Evolutionary conservation across 2,329 filamentous ascomycete genomes (phyloP).

Genomic region (Diplodia scrobiculata): DNA sequence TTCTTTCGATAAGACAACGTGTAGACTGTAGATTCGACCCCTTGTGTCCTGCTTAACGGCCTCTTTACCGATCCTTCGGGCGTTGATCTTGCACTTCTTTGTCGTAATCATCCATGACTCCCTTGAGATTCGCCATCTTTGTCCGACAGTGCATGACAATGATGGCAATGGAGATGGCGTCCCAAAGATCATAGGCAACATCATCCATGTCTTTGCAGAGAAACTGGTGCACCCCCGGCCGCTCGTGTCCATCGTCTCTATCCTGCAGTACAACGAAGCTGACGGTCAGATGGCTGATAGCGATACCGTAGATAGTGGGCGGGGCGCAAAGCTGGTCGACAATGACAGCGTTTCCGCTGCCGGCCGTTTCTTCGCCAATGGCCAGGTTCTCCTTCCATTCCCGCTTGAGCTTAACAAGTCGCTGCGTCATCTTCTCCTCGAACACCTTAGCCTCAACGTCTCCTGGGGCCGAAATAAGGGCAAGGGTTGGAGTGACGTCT

Average conservation of each 20-base stretch:
- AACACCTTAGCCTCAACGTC: slow-evolving; percentile 37
- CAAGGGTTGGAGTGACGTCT: slow-evolving; percentile 50
- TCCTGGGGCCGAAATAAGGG: slow-evolving; percentile 48
- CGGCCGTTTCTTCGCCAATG: slow-evolving; percentile 26
- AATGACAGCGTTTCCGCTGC: slow-evolving; percentile 27
- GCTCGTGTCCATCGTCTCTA: slow-evolving; percentile 45
- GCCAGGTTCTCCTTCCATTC: slow-evolving; percentile 48
- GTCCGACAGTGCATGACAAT: slow-evolving; percentile 57
- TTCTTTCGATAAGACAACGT: no score
- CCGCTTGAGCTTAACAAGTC: slow-evolving; percentile 49
- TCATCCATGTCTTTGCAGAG: slow-evolving; percentile 52
- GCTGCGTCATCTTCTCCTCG: slow-evolving; percentile 46
- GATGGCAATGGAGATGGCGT: slow-evolving; percentile 60
- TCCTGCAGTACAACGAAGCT: slow-evolving; percentile 55
- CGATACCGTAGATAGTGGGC: slow-evolving; percentile 50
- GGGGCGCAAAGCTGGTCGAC: slow-evolving; percentile 45
- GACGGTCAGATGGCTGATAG: slow-evolving; percentile 57
- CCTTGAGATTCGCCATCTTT: slow-evolving; percentile 51
- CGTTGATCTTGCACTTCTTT: background rate
- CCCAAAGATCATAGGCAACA: slow-evolving; percentile 63
- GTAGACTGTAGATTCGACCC: no score
- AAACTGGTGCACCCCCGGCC: slow-evolving; percentile 46
- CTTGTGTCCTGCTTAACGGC: background rate
- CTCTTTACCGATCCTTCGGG: background rate
- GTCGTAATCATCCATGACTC: slow-evolving; percentile 37